Base-by-base conservation (phyloP, 2,329 filamentous ascomycete species). In the Rasamsonia emersonii region DNA sequence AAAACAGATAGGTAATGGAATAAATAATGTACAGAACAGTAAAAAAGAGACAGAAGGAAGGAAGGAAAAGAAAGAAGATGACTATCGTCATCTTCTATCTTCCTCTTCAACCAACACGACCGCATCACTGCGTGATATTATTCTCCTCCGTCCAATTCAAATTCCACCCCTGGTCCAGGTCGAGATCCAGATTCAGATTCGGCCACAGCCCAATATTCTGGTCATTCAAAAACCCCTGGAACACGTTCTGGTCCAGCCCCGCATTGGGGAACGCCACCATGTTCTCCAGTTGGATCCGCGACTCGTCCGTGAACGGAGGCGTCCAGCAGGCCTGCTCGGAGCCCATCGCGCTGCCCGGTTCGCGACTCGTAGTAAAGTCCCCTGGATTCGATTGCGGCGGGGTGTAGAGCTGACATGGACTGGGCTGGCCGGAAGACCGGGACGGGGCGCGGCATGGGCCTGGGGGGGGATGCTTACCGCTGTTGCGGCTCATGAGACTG, bases 131-230 rank as follows among this genome's bases (percentile, higher is more conserved):
- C 8, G 20, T 23, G n/a, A 32, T 21, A 17, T 33, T 29, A 6
- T 28, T 28, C 9, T 28, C 32, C 16, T 53, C 49, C 30, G 51
- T 50, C 58, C 58, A 61, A 37, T 61, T 54, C 33, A 56, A 30
- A 35, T 54, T 49, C 59, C 57, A 62, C 13, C 58, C 59, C 32
- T 60, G 54, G 35, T 60, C 58, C 17, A 62, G 42, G 31, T 57
- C 54, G 9, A 59, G 37, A 33, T 57, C 52, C 20, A 54, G 29
- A 32, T 41, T 44, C 8, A 45, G 37, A 31, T 45, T 47, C 5
- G 46, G 41, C 43, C 50, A 52, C 18, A 46, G 41, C 4, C 44
- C 46, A 21, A 48, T 39, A 9, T 44, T 40, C 17, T 46, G 39
- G 18, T 51, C 49, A 32, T 48, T 40, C 26, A 45, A 19, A 49